These are phyloP conservation scores for Kurtzmaniella quercitrusa DNA, from an alignment of 1,139 yeast species.

Conservation along the genomic window DNA sequence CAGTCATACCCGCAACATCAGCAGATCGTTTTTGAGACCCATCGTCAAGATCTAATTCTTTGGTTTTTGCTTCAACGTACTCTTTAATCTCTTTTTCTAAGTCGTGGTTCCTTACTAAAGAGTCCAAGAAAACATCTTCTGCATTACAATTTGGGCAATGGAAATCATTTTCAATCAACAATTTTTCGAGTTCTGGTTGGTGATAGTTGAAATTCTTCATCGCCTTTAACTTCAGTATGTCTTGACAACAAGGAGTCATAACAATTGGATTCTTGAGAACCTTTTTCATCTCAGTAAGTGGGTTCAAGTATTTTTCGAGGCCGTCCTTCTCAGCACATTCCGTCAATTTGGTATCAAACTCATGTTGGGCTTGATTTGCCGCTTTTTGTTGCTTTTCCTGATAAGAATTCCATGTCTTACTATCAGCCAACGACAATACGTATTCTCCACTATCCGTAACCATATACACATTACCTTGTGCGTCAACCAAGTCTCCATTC, in stretches of 20 bases:
- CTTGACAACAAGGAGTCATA: conserved; percentile 79
- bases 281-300: conserved; percentile 51
- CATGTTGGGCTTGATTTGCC: conserved; percentile 44
- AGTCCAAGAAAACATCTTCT: conserved; percentile 73
- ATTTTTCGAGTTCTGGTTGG: conserved; percentile 55
- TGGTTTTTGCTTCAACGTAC: conserved; percentile 45
- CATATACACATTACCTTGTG: conserved; percentile 69
- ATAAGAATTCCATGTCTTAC: conserved; percentile 84
- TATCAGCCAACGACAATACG: conserved; percentile 92
- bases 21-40: conserved; percentile 25
- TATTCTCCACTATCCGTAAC: conserved; percentile 93
- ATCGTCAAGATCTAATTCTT: conserved; percentile 37
- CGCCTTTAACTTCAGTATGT: conserved; percentile 53
- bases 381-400: conserved; percentile 64
- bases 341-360: conserved; percentile 34
- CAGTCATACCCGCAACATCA: conserved; percentile 18
- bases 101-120: conserved; percentile 57
- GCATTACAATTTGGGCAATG: conserved; percentile 83
- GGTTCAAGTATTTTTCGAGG: conserved; percentile 47
- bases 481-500: conserved; percentile 50
- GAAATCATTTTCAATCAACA: conserved; percentile 78
- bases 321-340: conserved; percentile 38
- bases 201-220: conserved; percentile 36
- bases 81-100: conserved; percentile 51
- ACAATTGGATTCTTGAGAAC: conserved; percentile 67